Percentiles rank a stretch among this genome's conserved stretches.
Evolutionary conservation across 225 moss, liverwort and hornwort species (phyloP).

Genomic region (Antitrichia curtipendula): DNA sequence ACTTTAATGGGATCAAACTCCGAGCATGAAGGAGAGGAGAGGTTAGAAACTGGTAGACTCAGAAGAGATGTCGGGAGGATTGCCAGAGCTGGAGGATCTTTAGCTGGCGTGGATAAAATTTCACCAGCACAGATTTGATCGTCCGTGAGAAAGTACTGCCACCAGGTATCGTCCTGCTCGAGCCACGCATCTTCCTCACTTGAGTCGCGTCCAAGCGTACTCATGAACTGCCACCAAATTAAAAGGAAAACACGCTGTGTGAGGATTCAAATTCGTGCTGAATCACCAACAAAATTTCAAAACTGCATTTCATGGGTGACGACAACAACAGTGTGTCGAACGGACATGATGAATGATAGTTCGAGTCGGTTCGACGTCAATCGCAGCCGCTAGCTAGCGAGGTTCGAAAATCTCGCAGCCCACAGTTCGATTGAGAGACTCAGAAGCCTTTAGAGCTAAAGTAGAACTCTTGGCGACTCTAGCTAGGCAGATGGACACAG

Average conservation of each 20-base stretch:
- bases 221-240: neutral
- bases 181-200: neutral
- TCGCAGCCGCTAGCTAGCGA: neutral
- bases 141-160: neutral
- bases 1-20: neutral
- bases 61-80: neutral
- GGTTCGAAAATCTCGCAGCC: neutral
- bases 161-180: neutral
- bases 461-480: neutral
- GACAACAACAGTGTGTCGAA: neutral
- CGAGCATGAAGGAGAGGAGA: neutral
- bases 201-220: neutral
- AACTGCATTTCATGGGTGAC: neutral
- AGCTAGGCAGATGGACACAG: neutral
- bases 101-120: neutral
- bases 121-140: neutral
- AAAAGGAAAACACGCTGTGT: neutral
- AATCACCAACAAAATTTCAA: neutral
- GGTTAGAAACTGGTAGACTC: neutral
- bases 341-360: neutral
- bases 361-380: neutral
- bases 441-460: neutral
- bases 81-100: neutral
- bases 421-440: neutral
- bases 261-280: neutral